phyloP scores from a whole-genome alignment of 2,329 filamentous ascomycete genomes.

The Exophiala calicioides region DNA sequence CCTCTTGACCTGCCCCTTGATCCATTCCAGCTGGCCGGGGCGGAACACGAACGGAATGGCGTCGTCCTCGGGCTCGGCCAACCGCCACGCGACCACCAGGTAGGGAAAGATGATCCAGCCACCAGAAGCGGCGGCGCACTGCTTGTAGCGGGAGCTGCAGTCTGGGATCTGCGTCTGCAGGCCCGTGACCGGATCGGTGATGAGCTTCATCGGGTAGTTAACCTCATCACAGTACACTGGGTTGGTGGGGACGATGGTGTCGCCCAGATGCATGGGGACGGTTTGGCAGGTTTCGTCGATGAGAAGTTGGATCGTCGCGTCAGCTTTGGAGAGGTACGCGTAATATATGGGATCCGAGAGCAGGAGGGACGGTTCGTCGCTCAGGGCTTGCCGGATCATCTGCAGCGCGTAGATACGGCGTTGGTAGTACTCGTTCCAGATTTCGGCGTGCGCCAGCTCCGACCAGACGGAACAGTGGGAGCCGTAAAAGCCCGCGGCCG shows the following conservation, averaged over 20 bases:
- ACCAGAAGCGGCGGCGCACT: constrained; percentile 26
- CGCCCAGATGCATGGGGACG: constrained; percentile 29
- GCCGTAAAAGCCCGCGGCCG: constrained; percentile 29
- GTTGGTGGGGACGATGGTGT: constrained; percentile 24
- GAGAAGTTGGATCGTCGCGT: constrained; percentile 26
- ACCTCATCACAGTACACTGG: constrained; percentile 23
- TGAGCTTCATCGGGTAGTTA: constrained; percentile 21
- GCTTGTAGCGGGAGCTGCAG: constrained; percentile 10
- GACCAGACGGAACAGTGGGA: constrained; percentile 26
- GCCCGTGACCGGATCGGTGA: constrained; percentile 12
- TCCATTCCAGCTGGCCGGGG: constrained; percentile 30
- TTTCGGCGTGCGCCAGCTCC: constrained; percentile 20
- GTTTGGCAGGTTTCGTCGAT: constrained; percentile 27
- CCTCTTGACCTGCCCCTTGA: constrained; percentile 29
- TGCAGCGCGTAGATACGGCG: constrained; percentile 28
- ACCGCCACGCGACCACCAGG: constrained; percentile 24
- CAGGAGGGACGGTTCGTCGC: constrained; percentile 16
- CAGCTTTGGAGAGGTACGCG: constrained; percentile 13
- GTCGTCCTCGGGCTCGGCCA: constrained; percentile 30
- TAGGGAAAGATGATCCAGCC: constrained; percentile 29
- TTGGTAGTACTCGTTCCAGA: constrained; percentile 18
- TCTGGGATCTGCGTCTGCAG: constrained; percentile 14
- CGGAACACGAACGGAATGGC: constrained; percentile 24
- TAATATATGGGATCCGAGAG: constrained; percentile 3
- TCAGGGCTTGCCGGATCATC: constrained; percentile 25